A percentile compares a stretch with the other conserved stretches of the same genome.
Conservation (phyloP, 345 rosid species). For the Acer campestre region DNA sequence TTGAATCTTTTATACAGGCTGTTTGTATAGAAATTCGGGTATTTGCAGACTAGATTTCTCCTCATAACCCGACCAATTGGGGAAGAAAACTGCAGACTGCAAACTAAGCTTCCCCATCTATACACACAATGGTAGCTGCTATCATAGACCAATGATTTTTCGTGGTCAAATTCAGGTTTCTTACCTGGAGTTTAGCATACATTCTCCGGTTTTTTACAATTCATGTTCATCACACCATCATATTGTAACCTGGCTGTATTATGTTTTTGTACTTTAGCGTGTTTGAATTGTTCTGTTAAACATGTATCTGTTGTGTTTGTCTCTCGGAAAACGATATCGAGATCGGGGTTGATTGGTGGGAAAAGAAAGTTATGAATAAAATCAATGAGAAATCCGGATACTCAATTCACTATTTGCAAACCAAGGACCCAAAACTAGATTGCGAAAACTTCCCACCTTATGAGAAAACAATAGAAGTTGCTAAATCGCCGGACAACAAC, state of each 20-base stretch:
- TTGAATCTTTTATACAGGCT: neutral
- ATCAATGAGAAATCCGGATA: too few relatives aligned
- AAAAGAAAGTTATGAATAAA: too few relatives aligned
- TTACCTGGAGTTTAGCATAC: neutral
- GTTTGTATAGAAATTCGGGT: neutral
- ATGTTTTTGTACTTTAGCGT: neutral
- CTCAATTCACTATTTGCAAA: too few relatives aligned
- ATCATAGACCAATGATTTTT: neutral
- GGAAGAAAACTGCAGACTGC: neutral
- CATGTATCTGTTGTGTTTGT: too few relatives aligned
- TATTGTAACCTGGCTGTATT: neutral
- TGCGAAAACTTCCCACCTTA: too few relatives aligned
- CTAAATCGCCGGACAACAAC: too few relatives aligned
- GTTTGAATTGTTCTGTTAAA: too few relatives aligned
- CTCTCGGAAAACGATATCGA: too few relatives aligned
- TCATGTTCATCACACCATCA: neutral
- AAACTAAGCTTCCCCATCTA: neutral
- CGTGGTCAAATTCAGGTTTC: neutral
- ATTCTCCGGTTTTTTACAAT: neutral
- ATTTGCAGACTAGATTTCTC: neutral
- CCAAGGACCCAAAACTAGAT: too few relatives aligned
- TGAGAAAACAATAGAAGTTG: too few relatives aligned
- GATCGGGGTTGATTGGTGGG: too few relatives aligned
- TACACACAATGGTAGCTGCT: neutral
- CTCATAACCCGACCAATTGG: neutral